Evolutionary conservation across 2,329 filamentous ascomycete species (phyloP).

Genomic region (Aspergillus aculeatinus): DNA sequence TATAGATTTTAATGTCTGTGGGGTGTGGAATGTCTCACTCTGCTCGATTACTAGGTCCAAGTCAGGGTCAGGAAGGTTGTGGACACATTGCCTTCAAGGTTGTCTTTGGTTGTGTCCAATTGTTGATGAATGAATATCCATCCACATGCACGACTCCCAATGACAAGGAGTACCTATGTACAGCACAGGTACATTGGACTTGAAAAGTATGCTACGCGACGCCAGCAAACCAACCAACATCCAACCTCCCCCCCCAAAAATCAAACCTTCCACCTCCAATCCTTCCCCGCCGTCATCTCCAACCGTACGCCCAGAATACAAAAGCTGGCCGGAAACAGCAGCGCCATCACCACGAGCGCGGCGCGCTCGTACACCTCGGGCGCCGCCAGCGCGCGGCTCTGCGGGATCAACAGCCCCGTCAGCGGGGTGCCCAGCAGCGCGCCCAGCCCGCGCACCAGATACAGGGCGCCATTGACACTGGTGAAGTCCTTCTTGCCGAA

Average conservation of each 20-base stretch:
- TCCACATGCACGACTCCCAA: no score
- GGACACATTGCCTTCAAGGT: no score
- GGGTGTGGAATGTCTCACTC: no score
- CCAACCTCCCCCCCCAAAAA: background rate
- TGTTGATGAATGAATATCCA: no score
- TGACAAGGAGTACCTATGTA: no score
- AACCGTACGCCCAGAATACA: slow-evolving; percentile 30
- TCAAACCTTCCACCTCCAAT: slow-evolving; percentile 26
- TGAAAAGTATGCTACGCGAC: no score
- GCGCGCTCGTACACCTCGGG: slow-evolving; percentile 26
- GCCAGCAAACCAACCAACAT: no score
- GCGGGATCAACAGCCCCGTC: slow-evolving; percentile 27
- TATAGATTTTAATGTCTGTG: no score
- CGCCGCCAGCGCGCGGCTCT: slow-evolving; percentile 19
- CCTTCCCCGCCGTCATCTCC: slow-evolving; percentile 23
- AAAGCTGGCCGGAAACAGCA: slow-evolving; percentile 28
- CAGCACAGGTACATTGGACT: no score
- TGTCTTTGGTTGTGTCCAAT: no score
- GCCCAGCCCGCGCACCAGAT: slow-evolving; percentile 40
- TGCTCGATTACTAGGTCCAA: no score
- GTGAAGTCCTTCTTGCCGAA: slow-evolving; percentile 41
- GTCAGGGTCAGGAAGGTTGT: no score
- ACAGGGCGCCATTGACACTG: slow-evolving; percentile 40
- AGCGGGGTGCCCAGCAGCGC: slow-evolving; percentile 42
- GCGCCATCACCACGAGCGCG: slow-evolving; percentile 25